Conservation (phyloP, 306 rosid genomes). For the Acmispon strigosus region DNA sequence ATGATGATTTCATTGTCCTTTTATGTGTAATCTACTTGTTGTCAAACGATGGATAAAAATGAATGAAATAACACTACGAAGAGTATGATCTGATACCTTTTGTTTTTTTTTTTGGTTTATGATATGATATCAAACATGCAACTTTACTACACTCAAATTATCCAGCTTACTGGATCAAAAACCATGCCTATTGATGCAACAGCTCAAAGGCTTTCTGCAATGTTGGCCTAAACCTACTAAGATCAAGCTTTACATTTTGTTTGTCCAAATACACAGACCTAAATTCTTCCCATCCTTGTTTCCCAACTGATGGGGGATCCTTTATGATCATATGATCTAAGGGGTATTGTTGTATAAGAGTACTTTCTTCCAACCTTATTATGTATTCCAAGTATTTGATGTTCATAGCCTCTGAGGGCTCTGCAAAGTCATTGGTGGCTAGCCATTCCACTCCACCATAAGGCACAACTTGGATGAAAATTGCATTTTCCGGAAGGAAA, state of each 20-base stretch:
- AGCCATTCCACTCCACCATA: conserved; percentile 70
- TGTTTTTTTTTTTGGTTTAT: not conserved
- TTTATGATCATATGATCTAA: conserved; percentile 43
- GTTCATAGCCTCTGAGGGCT: conserved; percentile 63
- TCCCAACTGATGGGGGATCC: conserved; percentile 41
- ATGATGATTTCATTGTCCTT: not conserved
- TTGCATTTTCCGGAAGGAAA: conserved; percentile 76
- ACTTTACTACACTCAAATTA: not conserved
- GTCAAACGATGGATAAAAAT: not conserved
- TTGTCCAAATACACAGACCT: conserved; percentile 58
- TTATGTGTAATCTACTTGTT: conserved; percentile 4
- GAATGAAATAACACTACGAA: not conserved
- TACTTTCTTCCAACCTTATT: conserved; percentile 65
- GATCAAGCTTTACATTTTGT: conserved; percentile 63
- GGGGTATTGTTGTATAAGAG: conserved; percentile 58
- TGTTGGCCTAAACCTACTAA: conserved; percentile 60
- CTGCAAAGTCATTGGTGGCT: conserved; percentile 42
- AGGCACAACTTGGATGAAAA: conserved; percentile 72
- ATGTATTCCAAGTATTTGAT: conserved; percentile 69
- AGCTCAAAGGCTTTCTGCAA: conserved; percentile 69
- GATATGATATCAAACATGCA: not conserved
- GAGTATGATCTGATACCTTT: not conserved
- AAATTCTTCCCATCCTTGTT: conserved; percentile 49
- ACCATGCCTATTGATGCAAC: conserved; percentile 38
- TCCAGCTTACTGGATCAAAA: not conserved